Evolutionary conservation across 805 yeast species (phyloP), one percentile per base, ranked within the genome.

Genomic region (Lachancea sp.): DNA sequence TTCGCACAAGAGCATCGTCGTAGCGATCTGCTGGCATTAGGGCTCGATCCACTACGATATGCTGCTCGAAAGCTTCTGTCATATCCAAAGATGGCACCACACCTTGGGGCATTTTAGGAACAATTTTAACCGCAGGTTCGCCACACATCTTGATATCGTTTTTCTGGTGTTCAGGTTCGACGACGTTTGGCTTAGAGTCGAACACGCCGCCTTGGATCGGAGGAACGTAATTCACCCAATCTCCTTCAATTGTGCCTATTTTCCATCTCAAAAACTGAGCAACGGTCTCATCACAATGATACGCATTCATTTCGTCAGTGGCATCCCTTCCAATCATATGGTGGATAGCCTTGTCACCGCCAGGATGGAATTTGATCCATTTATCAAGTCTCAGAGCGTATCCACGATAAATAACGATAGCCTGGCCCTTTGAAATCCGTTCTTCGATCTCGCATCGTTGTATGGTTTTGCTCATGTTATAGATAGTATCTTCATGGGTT

Each of bases 291-390:
- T 72, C 77, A 36, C 76, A 62, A 59, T 88, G 96, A 56, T 86
- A 88, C 8, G 90, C 89, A 43, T 80, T 75, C 85, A 88, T 87
- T 61, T 89, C 96, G 60, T 87, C 95, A 0, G 93, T 82, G 17
- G 95, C 95, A 64, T 88, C 95, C 46, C 91, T 68, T 1, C 96
- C 96, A 3, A 88, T 77, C 82, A 88, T 73, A 63, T 89, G 96
- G 54, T 70, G 71, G 6, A 89, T 81, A 1, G 95, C 90, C 57
- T 79, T 84, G 48, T 82, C 90, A 4, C 96, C 96, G 13, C 96
- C 96, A 0, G 96, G 96, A 62, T 88, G 96, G 41, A 55, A 70
- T 20, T 69, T 70, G 30, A 88, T 62, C 96, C 95, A 88, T 8
- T 65, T 51, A 44, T 87, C 81, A 47, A 89, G 68, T 52, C 79